Evolutionary conservation across 345 rosid species (phyloP).

Genomic region (Hypericum androsaemum): DNA sequence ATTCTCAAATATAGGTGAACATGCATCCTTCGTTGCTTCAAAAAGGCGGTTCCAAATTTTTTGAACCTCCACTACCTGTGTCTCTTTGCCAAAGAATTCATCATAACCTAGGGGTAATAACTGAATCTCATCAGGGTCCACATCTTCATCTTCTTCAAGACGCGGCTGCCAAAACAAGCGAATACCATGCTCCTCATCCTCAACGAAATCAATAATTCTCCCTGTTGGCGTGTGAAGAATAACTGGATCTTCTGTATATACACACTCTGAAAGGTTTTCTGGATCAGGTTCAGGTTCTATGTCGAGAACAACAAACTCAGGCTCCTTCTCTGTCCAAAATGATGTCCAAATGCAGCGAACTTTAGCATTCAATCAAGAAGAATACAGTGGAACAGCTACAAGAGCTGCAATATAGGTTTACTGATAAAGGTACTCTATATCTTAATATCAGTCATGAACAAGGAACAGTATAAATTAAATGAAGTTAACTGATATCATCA

Average conservation of each 20-base stretch:
- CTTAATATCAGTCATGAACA: no score
- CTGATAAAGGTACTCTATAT: no score
- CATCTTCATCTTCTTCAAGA: constrained; percentile 60
- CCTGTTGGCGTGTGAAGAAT: constrained; percentile 79
- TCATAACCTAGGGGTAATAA: constrained; percentile 88
- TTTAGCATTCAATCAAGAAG: not conserved
- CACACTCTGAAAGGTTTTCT: constrained; percentile 62
- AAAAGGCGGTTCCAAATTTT: constrained; percentile 35
- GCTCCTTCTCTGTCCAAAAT: constrained; percentile 52
- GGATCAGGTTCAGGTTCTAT: constrained; percentile 87
- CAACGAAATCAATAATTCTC: constrained; percentile 63
- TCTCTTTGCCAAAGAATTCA: constrained; percentile 67
- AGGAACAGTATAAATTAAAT: no score
- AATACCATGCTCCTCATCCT: constrained; percentile 76
- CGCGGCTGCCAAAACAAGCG: constrained; percentile 88
- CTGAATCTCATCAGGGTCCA: constrained; percentile 50
- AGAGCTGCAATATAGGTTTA: no score
- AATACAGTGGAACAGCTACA: not conserved
- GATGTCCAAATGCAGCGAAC: constrained; percentile 1
- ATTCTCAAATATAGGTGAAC: constrained; percentile 40
- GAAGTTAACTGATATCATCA: no score
- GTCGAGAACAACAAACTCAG: constrained; percentile 69
- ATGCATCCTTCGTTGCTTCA: constrained; percentile 37
- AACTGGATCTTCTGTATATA: constrained; percentile 64
- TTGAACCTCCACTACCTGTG: constrained; percentile 30